These are phyloP conservation scores for Hyaloperonospora arabidopsidis DNA, from an alignment of 352 stramenopile species.

Conservation along the genomic window DNA sequence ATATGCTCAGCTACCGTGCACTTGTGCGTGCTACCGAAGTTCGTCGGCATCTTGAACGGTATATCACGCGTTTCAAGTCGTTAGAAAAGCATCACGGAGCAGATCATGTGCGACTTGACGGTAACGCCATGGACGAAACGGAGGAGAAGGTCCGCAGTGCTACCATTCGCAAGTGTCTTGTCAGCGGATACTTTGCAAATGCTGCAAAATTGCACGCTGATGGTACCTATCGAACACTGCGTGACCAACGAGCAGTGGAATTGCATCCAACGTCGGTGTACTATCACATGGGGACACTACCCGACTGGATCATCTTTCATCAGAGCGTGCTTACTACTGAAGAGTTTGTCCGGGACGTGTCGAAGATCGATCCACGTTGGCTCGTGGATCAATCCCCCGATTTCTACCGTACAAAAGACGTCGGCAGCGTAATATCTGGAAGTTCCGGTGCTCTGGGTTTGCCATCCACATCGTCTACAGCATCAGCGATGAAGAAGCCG, in stretches of 20 bases:
- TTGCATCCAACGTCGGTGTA: constrained; percentile 73
- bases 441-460: constrained; percentile 61
- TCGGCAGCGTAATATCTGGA: constrained; percentile 54
- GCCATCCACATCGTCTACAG: constrained; percentile 29
- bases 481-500: constrained; percentile 20
- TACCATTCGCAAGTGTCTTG: constrained; percentile 54
- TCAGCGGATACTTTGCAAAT: constrained; percentile 91
- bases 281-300: constrained; percentile 69
- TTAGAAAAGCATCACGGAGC: background rate
- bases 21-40: constrained; percentile 60
- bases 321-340: constrained; percentile 97
- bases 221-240: constrained; percentile 54
- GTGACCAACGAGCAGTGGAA: constrained; percentile 58
- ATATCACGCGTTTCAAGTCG: constrained; percentile 46
- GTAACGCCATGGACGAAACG: constrained; percentile 8
- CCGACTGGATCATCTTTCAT: constrained; percentile 98
- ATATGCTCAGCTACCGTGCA: constrained; percentile 51
- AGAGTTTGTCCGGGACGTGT: constrained; percentile 85
- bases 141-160: constrained; percentile 24
- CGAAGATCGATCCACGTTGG: constrained; percentile 68
- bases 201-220: constrained; percentile 92
- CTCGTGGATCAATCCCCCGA: constrained; percentile 55
- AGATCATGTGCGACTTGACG: constrained; percentile 7
- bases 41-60: constrained; percentile 56
- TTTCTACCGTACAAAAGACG: constrained; percentile 68